Evolutionary conservation across 1,284 basidiomycete genomes (phyloP), one percentile per base, ranked within the genome.

Genomic region (Inonotus obliquus): DNA sequence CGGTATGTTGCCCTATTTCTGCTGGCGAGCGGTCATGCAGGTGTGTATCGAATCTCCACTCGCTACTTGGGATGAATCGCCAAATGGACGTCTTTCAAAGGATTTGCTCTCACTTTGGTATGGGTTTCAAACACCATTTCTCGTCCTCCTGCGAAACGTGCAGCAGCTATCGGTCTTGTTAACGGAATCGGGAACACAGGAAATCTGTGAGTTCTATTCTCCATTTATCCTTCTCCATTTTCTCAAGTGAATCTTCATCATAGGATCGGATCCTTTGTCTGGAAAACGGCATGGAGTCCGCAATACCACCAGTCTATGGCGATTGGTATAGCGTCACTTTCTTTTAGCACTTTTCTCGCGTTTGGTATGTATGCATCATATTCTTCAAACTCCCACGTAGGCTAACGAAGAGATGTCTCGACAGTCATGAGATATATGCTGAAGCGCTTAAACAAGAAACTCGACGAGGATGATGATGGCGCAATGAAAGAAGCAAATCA

Each of bases 1-100:
- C 79, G 87, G 56, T 89, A 89, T 65, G 74, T 89, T 41, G 78
- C 82, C 0, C 74, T 89, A 69, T 89, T 89, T 74, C 73, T 87
- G 21, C 85, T 87, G 84, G 79, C 85, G 27, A 57, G 44, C 32
- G 54, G 54, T 10, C 54, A 57, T 37, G 54, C 54, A 17, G 38
- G 54, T 57, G 45, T 14, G 38, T 57, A 13, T n/a, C n/a, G n/a
- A n/a, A n/a, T n/a, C n/a, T n/a, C n/a, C n/a, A n/a, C 38, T 17
- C 11, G 19, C 35, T 38, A 39, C 56, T 32, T 11, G 9, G 21
- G 14, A 37, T 19, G 23, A 38, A 2, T 14, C 32, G 17, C 25
- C 27, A 10, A 19, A 54, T 35, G 13, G 29, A n/a, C 21, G 11
- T 21, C n/a, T 23, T 13, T 44, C n/a, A n/a, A n/a, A 63, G 61